Percentiles rank a stretch among this genome's conserved stretches.
These are phyloP conservation scores for Trifolium subterraneum DNA, from an alignment of 306 rosid species.

Conservation along the genomic window DNA sequence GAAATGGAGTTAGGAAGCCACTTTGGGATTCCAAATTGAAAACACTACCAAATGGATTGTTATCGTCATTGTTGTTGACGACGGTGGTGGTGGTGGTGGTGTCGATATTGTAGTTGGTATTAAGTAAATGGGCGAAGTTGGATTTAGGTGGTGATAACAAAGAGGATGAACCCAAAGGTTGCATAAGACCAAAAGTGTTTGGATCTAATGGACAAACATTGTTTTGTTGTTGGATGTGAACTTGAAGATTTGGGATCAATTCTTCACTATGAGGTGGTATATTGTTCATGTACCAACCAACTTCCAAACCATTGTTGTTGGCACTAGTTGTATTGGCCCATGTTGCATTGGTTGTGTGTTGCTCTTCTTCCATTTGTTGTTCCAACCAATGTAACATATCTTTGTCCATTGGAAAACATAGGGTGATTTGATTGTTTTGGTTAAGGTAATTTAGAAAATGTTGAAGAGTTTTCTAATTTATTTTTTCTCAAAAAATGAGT, in stretches of 20 bases:
- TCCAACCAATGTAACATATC: constrained; percentile 56
- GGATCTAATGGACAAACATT: constrained; percentile 44
- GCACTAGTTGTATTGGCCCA: too few species aligned
- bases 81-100: background rate
- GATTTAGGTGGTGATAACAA: constrained; percentile 54
- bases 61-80: background rate
- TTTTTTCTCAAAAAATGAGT: constrained; percentile 1
- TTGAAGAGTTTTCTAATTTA: background rate
- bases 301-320: constrained; percentile 27
- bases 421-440: background rate
- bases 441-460: constrained; percentile 1
- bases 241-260: constrained; percentile 41
- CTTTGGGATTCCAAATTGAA: constrained; percentile 58
- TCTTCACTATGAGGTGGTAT: constrained; percentile 43
- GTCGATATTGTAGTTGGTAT: background rate
- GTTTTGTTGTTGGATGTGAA: constrained; percentile 34
- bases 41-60: constrained; percentile 52
- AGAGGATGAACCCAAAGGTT: constrained; percentile 65
- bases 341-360: background rate
- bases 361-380: constrained; percentile 49
- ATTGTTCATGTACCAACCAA: constrained; percentile 63
- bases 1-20: constrained; percentile 47
- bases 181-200: constrained; percentile 38
- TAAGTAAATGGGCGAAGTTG: constrained; percentile 53
- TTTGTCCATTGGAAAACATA: constrained; percentile 29